Conservation (phyloP, 306 rosid genomes). For the Fagus sylvatica region DNA sequence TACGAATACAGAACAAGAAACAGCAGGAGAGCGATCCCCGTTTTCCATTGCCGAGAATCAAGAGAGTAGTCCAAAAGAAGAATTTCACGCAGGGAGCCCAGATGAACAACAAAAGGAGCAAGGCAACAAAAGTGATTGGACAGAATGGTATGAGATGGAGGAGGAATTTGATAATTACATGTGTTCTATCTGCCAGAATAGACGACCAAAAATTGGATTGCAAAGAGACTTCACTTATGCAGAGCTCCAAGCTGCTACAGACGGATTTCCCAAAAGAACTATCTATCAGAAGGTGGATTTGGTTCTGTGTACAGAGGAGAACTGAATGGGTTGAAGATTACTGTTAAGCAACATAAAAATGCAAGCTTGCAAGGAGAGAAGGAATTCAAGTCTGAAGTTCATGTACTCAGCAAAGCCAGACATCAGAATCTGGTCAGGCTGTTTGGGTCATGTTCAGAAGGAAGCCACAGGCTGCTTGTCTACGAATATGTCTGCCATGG, state of each 20-base stretch:
- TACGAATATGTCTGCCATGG: slow-evolving; percentile 86
- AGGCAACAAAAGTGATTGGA: slow-evolving; percentile 21
- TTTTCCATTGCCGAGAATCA: slow-evolving; percentile 25
- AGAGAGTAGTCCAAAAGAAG: slow-evolving; percentile 26
- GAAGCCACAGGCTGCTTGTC: slow-evolving; percentile 71
- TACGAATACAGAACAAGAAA: slow-evolving; percentile 29
- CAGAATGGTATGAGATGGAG: slow-evolving; percentile 22
- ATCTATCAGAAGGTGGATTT: slow-evolving; percentile 85
- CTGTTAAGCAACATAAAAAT: slow-evolving; percentile 74
- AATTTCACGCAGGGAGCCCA: slow-evolving; percentile 10
- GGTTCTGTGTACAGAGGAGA: slow-evolving; percentile 72
- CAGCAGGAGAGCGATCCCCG: slow-evolving; percentile 25
- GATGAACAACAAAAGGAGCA: not conserved
- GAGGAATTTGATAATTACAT: slow-evolving; percentile 37
- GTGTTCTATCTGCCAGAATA: slow-evolving; percentile 61
- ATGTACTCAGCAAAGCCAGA: slow-evolving; percentile 70
- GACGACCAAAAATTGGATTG: slow-evolving; percentile 53
- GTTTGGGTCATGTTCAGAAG: slow-evolving; percentile 79
- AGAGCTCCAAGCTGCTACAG: slow-evolving; percentile 59
- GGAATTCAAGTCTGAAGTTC: slow-evolving; percentile 78
- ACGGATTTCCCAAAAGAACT: slow-evolving; percentile 55
- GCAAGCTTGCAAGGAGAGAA: slow-evolving; percentile 79
- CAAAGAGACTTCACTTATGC: slow-evolving; percentile 60
- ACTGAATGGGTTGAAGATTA: slow-evolving; percentile 54
- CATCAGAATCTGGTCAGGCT: slow-evolving; percentile 82